phyloP scores from a whole-genome alignment of 345 rosid species.

The Pistacia atlantica region DNA sequence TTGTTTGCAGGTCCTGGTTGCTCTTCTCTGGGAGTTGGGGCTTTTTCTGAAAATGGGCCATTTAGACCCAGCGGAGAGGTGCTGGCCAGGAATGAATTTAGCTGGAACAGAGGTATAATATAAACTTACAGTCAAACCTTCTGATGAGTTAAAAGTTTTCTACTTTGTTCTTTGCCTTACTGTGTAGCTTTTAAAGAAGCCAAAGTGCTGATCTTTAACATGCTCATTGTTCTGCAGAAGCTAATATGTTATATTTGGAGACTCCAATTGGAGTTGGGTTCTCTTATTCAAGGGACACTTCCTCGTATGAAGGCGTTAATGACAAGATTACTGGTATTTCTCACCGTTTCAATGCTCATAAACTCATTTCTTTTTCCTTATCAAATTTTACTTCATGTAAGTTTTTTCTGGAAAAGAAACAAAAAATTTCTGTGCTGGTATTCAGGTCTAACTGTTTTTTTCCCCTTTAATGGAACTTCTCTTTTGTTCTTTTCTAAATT shows the following conservation, averaged over 20 bases:
- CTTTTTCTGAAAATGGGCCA: constrained; percentile 95
- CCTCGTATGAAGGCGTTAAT: constrained; percentile 63
- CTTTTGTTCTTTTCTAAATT: neutral
- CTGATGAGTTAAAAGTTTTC: neutral
- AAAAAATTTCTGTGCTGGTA: constrained; percentile 27
- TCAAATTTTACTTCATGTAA: neutral
- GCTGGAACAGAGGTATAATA: constrained; percentile 83
- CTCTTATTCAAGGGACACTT: constrained; percentile 75
- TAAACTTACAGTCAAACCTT: too few species aligned
- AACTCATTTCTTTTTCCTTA: too few species aligned
- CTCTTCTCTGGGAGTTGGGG: constrained; percentile 96
- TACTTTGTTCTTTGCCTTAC: neutral
- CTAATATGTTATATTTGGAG: constrained; percentile 91
- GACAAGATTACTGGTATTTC: constrained; percentile 81
- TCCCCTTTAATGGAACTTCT: neutral
- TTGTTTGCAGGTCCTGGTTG: constrained; percentile 83
- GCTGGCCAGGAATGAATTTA: constrained; percentile 72
- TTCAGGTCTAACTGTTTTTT: constrained; percentile 28
- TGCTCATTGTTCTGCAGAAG: constrained; percentile 54
- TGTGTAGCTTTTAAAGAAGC: neutral
- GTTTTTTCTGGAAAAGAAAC: constrained; percentile 24
- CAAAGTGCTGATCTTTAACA: constrained; percentile 21
- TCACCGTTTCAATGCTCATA: neutral
- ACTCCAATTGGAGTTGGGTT: constrained; percentile 97
- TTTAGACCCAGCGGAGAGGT: constrained; percentile 86